Conservation (phyloP, 129 eudicot species). For the Helichrysum umbraculigerum region DNA sequence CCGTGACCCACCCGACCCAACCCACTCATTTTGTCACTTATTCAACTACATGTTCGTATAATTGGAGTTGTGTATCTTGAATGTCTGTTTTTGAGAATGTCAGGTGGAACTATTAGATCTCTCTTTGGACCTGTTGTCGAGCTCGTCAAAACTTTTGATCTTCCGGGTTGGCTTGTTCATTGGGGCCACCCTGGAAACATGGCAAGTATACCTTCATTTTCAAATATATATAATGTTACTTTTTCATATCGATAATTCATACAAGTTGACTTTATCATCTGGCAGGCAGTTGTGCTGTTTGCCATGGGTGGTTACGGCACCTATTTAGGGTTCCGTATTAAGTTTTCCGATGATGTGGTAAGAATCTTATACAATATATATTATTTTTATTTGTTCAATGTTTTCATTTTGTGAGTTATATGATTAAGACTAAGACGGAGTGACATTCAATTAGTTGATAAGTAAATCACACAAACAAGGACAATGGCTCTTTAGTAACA, state of each 20-base stretch:
- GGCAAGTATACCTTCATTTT: slow-evolving; percentile 41
- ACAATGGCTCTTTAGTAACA: too few species aligned
- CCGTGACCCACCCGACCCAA: too few species aligned
- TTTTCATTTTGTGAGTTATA: background rate
- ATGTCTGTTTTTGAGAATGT: slow-evolving; percentile 11
- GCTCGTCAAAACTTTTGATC: slow-evolving; percentile 64
- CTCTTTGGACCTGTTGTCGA: slow-evolving; percentile 80
- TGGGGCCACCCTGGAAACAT: slow-evolving; percentile 99
- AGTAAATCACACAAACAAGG: too few species aligned
- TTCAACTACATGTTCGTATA: background rate
- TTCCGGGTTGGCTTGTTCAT: slow-evolving; percentile 93
- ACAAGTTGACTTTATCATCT: slow-evolving; percentile 1
- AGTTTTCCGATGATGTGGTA: slow-evolving; percentile 81
- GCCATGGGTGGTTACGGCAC: slow-evolving; percentile 99
- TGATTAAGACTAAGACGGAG: background rate
- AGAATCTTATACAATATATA: background rate
- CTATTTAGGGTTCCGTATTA: slow-evolving; percentile 86
- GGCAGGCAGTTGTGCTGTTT: slow-evolving; percentile 88
- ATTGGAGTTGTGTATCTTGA: background rate
- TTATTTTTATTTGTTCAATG: background rate
- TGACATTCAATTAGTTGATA: background rate
- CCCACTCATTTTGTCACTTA: too few species aligned
- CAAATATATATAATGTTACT: background rate
- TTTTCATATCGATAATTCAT: background rate
- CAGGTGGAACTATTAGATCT: slow-evolving; percentile 76